phyloP scores from a whole-genome alignment of 148 eudicot genomes.

The Rhododendron mucronatum region DNA sequence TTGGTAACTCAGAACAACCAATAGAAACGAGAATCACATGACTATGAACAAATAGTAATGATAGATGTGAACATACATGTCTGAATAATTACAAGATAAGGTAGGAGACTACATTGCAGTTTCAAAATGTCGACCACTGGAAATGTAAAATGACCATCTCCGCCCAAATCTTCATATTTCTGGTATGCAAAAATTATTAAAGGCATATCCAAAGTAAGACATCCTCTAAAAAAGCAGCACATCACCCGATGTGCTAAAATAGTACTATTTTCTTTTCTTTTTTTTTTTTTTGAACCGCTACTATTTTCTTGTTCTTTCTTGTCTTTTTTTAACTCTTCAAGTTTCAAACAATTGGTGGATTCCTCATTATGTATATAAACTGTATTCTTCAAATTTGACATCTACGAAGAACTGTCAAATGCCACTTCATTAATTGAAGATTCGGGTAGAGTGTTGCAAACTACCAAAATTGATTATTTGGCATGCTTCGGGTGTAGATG shows the following conservation, averaged over 20 bases:
- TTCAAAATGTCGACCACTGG: neutral
- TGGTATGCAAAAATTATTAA: neutral
- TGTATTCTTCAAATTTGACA: neutral
- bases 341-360: neutral
- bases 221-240: neutral
- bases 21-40: neutral
- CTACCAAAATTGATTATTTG: neutral
- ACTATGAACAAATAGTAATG: neutral
- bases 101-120: neutral
- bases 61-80: neutral
- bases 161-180: neutral
- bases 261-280: neutral
- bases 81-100: neutral
- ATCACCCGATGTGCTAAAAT: neutral
- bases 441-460: neutral
- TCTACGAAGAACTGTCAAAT: neutral
- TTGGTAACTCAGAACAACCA: neutral
- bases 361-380: neutral
- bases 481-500: neutral
- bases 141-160: neutral
- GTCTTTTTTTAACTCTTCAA: neutral
- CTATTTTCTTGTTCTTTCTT: neutral
- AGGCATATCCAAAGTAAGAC: neutral
- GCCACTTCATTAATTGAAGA: neutral
- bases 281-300: no score